Percentiles rank a stretch among this genome's conserved stretches.
Evolutionary conservation across 163 green algal genomes (phyloP).

Genomic region (Coccomyxa subellipsoidea): DNA sequence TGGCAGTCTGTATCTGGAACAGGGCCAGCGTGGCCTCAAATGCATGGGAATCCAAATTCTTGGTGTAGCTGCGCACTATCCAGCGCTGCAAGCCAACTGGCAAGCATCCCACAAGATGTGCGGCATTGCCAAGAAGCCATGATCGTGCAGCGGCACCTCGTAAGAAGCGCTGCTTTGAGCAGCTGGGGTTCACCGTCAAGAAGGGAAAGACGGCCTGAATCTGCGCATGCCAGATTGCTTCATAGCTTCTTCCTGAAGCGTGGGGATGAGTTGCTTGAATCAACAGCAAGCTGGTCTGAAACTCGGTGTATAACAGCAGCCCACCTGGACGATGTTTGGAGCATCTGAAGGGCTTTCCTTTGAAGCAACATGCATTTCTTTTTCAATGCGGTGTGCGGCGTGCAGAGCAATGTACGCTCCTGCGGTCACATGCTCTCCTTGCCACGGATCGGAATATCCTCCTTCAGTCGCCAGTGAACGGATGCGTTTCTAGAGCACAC

Average conservation of each 20-base stretch:
- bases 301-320: too few species aligned
- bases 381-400: not conserved
- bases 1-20: conserved; percentile 12
- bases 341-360: not conserved
- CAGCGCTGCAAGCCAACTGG: not conserved
- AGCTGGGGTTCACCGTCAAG: conserved; percentile 32
- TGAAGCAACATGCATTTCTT: not conserved
- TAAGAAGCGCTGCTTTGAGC: conserved; percentile 22
- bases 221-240: not conserved
- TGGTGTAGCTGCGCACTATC: conserved; percentile 7
- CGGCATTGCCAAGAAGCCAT: conserved; percentile 8
- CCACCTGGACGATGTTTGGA: not conserved
- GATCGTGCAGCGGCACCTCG: not conserved
- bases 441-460: not conserved
- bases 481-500: too few species aligned
- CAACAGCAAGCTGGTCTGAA: too few species aligned
- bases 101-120: conserved; percentile 10
- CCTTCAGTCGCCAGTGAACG: not conserved
- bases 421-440: conserved; percentile 12
- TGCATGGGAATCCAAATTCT: conserved; percentile 19
- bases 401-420: conserved; percentile 21
- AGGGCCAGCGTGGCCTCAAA: conserved; percentile 18
- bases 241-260: too few species aligned
- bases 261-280: too few species aligned
- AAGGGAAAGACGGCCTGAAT: conserved; percentile 44